Percentiles rank a stretch among this genome's conserved stretches.
These are phyloP conservation scores for Wickerhamomyces kurtzmanii DNA, from an alignment of 805 yeast species.

Conservation along the genomic window DNA sequence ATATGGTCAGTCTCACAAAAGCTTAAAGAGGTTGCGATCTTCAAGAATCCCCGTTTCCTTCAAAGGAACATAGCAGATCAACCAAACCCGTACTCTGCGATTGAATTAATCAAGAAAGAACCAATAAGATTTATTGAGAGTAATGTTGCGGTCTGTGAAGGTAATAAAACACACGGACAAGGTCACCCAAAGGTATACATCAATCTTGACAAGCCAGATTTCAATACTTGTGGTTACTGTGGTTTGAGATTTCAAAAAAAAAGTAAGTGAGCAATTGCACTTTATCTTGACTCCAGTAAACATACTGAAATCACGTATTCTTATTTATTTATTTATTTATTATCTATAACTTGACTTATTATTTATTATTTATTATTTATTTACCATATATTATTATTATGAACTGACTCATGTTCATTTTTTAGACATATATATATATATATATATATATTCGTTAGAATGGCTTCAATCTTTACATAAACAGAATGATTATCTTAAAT, in stretches of 20 bases:
- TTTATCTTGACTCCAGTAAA: too few relatives aligned
- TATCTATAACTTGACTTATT: too few relatives aligned
- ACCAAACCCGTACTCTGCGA: slow-evolving; percentile 79
- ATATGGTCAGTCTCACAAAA: slow-evolving; percentile 70
- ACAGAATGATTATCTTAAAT: too few relatives aligned
- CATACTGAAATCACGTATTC: too few relatives aligned
- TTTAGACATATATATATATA: too few relatives aligned
- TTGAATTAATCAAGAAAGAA: slow-evolving; percentile 67
- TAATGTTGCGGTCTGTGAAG: slow-evolving; percentile 74
- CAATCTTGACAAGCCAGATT: slow-evolving; percentile 68
- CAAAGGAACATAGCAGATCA: slow-evolving; percentile 60
- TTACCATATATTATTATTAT: too few relatives aligned
- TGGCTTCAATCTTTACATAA: too few relatives aligned
- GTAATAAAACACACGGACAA: slow-evolving; percentile 59
- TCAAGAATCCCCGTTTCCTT: slow-evolving; percentile 56
- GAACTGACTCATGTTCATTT: too few relatives aligned
- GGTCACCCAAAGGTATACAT: slow-evolving; percentile 83
- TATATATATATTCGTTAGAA: too few relatives aligned
- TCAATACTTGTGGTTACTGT: slow-evolving; percentile 75
- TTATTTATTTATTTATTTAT: too few relatives aligned
- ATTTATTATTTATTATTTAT: too few relatives aligned
- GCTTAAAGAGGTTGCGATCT: slow-evolving; percentile 45
- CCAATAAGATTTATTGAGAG: slow-evolving; percentile 55
- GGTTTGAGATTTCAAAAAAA: slow-evolving; percentile 60
- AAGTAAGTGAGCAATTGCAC: too few relatives aligned